Evolutionary conservation across 129 eudicot species (phyloP), one percentile per base, ranked within the genome.

Genomic region (Flaveria trinervia): DNA sequence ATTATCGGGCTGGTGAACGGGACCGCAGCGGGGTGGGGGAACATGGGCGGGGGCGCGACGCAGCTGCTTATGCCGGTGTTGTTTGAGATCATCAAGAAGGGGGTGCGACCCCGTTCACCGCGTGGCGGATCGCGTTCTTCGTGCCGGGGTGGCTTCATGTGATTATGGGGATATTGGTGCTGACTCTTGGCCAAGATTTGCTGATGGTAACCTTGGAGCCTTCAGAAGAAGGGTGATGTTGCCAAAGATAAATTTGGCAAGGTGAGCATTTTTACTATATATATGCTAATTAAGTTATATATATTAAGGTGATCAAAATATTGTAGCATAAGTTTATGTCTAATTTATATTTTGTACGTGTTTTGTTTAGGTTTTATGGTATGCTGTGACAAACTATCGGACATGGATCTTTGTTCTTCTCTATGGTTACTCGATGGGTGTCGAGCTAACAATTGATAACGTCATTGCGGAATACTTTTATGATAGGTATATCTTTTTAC

Each of bases 11-110:
- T 73, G 3, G 97, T 83, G n/a, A 92, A 89, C 23, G 97, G 96
- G 33, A 89, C 96, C 0, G 92, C 97, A 0, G 97, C 97, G 0
- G 97, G 97, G 1, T 92, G 97, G 97, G 97, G 96, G 39, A 92
- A 92, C 74, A 88, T 87, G 89, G 97, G 96, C 0, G 96, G 96
- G 28, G 97, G 97, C 5, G 96, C 91, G 7, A 89, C 97, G 1
- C 97, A 92, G 28, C 86, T 92, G 0, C 28, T 89, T 12, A 90
- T 92, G 97, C 97, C 97, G 28, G 65, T 92, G 68, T 75, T 91
- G 26, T 91, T 77, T 26, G 97, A 91, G 33, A 71, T 91, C 1
- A 91, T 91, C 25, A 61, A 57, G 60, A 70, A 36, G 64, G 75
- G 0, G 95, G 97, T 3, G 79, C 95, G 1, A 81, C 94, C 0